Evolutionary conservation across 2,329 filamentous ascomycete genomes (phyloP).

Genomic region (Pyrenochaeta sp.): DNA sequence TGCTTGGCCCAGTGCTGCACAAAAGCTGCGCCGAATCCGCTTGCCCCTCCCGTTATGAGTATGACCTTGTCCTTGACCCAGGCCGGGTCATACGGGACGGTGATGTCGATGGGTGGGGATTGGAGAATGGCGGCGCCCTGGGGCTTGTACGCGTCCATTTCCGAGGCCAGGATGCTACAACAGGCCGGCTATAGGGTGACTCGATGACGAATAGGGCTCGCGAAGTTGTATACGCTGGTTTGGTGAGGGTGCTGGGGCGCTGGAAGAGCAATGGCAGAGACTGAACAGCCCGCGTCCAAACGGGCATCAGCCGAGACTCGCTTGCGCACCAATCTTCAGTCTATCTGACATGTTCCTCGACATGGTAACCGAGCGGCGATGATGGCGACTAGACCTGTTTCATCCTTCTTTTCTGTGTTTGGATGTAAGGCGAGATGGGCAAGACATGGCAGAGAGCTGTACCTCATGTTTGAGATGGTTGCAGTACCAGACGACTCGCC

Average conservation of each 20-base stretch:
- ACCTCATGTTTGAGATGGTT: too few relatives aligned
- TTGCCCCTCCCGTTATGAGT: slow-evolving; percentile 51
- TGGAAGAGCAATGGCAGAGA: too few relatives aligned
- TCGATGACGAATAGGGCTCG: too few relatives aligned
- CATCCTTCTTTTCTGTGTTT: too few relatives aligned
- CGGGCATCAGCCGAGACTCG: not conserved
- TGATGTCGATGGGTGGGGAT: slow-evolving; percentile 50
- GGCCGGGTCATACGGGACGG: slow-evolving; percentile 42
- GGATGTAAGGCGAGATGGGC: too few relatives aligned
- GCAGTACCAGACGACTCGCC: not conserved
- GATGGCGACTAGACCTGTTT: too few relatives aligned
- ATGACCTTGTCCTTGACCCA: slow-evolving; percentile 51
- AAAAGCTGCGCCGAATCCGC: slow-evolving; percentile 51
- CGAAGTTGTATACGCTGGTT: too few relatives aligned
- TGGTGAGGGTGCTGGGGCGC: too few relatives aligned
- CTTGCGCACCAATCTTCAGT: not conserved
- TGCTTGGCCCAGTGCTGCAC: slow-evolving; percentile 47
- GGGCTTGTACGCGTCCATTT: slow-evolving; percentile 35
- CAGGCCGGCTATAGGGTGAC: too few relatives aligned
- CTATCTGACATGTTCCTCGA: not conserved
- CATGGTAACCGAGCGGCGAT: not conserved
- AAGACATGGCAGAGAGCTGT: too few relatives aligned
- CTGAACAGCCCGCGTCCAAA: too few relatives aligned
- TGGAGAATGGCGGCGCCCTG: slow-evolving; percentile 38
- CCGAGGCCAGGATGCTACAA: not conserved